Evolutionary conservation across 495 filamentous ascomycete species (phyloP).

Genomic region (Penicillium manginii): DNA sequence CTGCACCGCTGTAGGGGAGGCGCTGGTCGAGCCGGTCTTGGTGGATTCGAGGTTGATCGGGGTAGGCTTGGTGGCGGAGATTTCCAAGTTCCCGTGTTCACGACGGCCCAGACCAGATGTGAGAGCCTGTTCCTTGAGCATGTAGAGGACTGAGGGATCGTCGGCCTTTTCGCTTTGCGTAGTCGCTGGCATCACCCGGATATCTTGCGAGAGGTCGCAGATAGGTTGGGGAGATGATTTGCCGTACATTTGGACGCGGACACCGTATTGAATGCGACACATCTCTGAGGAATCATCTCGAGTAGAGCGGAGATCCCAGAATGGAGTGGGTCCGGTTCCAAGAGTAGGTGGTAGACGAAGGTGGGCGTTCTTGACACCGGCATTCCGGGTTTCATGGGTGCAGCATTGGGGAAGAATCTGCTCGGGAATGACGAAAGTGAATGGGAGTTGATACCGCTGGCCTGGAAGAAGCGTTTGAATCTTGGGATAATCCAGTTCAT

Average conservation of each 20-base stretch:
- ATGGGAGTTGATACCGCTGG: conserved; percentile 66
- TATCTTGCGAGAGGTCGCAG: conserved; percentile 4
- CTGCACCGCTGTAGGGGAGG: conserved; percentile 53
- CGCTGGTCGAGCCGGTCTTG: neutral
- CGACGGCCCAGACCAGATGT: neutral
- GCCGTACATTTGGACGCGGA: conserved; percentile 3
- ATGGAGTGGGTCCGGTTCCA: conserved; percentile 37
- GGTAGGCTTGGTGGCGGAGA: conserved; percentile 3
- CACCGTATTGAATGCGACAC: conserved; percentile 9
- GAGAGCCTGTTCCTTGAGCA: conserved; percentile 5
- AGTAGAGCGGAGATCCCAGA: conserved; percentile 7
- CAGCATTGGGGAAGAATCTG: conserved; percentile 58
- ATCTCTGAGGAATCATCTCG: neutral
- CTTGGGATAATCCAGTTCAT: conserved; percentile 60
- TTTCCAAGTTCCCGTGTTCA: conserved; percentile 3
- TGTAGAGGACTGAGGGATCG: neutral
- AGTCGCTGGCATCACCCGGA: conserved; percentile 6
- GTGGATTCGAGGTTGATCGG: neutral
- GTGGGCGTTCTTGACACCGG: conserved; percentile 65
- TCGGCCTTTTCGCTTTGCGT: neutral
- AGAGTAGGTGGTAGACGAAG: conserved; percentile 70
- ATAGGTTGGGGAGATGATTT: neutral
- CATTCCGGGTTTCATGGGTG: conserved; percentile 45
- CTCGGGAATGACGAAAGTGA: conserved; percentile 74
- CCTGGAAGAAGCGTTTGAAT: conserved; percentile 62